These are phyloP conservation scores for Psilocybe cyanescens DNA, from an alignment of 768 basidiomycete species.

Conservation along the genomic window DNA sequence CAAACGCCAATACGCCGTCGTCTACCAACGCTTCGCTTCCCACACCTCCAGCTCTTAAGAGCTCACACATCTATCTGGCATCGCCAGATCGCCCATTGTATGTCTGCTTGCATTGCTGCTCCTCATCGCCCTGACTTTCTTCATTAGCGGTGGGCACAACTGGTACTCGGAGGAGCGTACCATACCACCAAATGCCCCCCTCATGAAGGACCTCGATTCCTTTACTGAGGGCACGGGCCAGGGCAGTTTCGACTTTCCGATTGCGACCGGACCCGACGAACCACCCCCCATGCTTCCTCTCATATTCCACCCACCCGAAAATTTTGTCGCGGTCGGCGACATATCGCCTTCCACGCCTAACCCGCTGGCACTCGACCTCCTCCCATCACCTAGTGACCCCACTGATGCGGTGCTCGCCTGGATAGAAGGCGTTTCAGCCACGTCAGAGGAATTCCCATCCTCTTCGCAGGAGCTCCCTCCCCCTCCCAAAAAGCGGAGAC, in stretches of 20 bases:
- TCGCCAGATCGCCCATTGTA: slow-evolving; percentile 23
- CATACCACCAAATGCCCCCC: slow-evolving; percentile 47
- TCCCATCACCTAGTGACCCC: slow-evolving; percentile 29
- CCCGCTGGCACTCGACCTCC: slow-evolving; percentile 32
- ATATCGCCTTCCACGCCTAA: slow-evolving; percentile 29
- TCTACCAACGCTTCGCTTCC: slow-evolving; percentile 28
- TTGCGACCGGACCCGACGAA: slow-evolving; percentile 39
- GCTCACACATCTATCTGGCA: slow-evolving; percentile 26
- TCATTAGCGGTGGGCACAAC: slow-evolving; percentile 18
- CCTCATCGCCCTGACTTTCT: slow-evolving; percentile 15
- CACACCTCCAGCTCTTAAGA: slow-evolving; percentile 29
- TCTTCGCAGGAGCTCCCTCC: slow-evolving; percentile 7
- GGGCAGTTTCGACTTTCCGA: slow-evolving; percentile 55
- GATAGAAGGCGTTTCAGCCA: slow-evolving; percentile 42
- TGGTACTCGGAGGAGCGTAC: slow-evolving; percentile 26
- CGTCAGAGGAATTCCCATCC: slow-evolving; percentile 11
- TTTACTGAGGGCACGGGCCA: slow-evolving; percentile 62
- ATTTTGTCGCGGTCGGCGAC: slow-evolving; percentile 16
- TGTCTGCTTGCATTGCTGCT: slow-evolving; percentile 12
- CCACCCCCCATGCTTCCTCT: slow-evolving; percentile 22
- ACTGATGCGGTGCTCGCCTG: slow-evolving; percentile 37
- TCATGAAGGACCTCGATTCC: slow-evolving; percentile 58
- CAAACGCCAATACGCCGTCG: slow-evolving; percentile 26
- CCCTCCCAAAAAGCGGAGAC: slow-evolving; percentile 38
- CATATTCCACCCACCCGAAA: slow-evolving; percentile 30